phyloP scores from a whole-genome alignment of 2,329 filamentous ascomycete genomes.

The Aspergillus tamarii region DNA sequence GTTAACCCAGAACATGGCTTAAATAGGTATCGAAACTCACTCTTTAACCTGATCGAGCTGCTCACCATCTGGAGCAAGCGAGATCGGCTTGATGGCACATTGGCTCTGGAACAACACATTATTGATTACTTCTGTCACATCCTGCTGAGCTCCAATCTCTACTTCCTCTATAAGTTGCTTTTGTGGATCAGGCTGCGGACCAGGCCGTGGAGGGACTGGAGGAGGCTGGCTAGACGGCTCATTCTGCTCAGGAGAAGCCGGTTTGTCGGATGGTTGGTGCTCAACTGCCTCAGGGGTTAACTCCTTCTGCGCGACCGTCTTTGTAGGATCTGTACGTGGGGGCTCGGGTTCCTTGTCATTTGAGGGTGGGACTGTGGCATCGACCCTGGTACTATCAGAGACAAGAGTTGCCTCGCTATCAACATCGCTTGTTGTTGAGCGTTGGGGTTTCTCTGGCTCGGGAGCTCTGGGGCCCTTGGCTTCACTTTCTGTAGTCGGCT shows the following conservation, averaged over 20 bases:
- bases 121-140: constrained; percentile 94
- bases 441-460: constrained; percentile 26
- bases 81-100: constrained; percentile 77
- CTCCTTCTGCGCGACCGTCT: constrained; percentile 27
- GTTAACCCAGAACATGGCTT: constrained; percentile 12
- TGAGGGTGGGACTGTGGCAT: constrained; percentile 20
- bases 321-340: constrained; percentile 21
- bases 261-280: constrained; percentile 11
- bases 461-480: constrained; percentile 22
- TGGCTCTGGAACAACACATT: constrained; percentile 90
- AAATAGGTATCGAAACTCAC: constrained; percentile 35
- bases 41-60: constrained; percentile 81
- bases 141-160: constrained; percentile 75
- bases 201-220: constrained; percentile 61
- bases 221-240: constrained; percentile 55
- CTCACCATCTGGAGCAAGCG: constrained; percentile 68
- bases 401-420: constrained; percentile 43
- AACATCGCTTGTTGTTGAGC: constrained; percentile 31
- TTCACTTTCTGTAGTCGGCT: constrained; percentile 20
- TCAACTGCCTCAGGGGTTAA: constrained; percentile 15
- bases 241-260: constrained; percentile 21
- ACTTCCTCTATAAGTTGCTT: constrained; percentile 52
- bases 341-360: constrained; percentile 47
- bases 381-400: constrained; percentile 29
- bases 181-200: constrained; percentile 35